A percentile compares a stretch with the other conserved stretches of the same genome.
phyloP scores from a whole-genome alignment of 2,329 filamentous ascomycete species.

The Botryotinia convoluta region DNA sequence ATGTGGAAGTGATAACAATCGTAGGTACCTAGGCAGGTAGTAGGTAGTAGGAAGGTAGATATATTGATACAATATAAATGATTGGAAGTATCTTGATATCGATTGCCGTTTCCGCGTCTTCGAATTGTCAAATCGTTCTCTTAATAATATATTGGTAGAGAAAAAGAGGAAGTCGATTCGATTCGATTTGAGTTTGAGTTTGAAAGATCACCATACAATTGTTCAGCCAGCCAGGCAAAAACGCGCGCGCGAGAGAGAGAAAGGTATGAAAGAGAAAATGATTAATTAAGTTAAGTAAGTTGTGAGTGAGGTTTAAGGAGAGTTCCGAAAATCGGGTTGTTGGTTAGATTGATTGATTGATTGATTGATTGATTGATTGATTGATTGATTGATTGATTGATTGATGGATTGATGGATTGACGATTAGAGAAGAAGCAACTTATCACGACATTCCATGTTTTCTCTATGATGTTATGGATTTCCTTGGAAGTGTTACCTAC shows the following conservation, averaged over 20 bases:
- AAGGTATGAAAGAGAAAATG: not conserved
- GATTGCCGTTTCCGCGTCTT: not conserved
- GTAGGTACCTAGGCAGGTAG: not conserved
- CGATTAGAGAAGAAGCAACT: not conserved
- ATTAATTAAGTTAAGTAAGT: not conserved
- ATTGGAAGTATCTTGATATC: not conserved
- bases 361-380: not conserved
- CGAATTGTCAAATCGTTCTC: not conserved
- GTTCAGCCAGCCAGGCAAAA: not conserved
- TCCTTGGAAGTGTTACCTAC: not conserved
- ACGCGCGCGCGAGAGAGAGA: not conserved
- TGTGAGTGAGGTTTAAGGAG: not conserved
- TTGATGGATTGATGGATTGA: not conserved
- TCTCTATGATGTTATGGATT: not conserved
- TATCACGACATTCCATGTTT: conserved; percentile 1
- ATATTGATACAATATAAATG: not conserved
- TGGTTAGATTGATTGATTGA: not conserved
- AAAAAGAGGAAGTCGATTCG: not conserved
- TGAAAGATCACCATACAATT: not conserved
- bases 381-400: not conserved
- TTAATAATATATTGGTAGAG: not conserved
- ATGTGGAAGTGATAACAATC: not conserved
- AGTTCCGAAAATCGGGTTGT: conserved; percentile 3
- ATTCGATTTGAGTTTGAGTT: not conserved
- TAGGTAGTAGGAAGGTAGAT: not conserved